Percentiles rank a stretch among this genome's conserved stretches.
Conservation (phyloP, 441 rosid species). For the Arabidopsis lyrata region DNA sequence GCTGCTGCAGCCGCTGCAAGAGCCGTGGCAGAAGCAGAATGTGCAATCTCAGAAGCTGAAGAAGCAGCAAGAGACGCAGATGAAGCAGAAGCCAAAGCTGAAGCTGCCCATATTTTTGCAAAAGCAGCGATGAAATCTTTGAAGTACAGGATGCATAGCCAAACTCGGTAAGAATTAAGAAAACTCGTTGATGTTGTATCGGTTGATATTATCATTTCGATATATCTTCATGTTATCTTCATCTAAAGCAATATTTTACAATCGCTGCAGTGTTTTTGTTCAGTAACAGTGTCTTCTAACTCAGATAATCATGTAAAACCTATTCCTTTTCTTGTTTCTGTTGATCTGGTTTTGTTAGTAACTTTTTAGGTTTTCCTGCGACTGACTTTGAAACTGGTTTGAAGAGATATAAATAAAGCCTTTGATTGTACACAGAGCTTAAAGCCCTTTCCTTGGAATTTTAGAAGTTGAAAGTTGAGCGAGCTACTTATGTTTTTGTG, state of each 20-base stretch:
- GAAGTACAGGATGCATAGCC: constrained; percentile 46
- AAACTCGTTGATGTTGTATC: background rate
- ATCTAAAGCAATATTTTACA: background rate
- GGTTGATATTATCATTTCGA: background rate
- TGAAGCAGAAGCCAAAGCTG: constrained; percentile 86
- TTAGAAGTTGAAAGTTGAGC: background rate
- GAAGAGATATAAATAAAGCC: background rate
- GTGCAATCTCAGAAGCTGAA: constrained; percentile 87
- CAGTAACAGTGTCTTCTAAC: constrained; percentile 26
- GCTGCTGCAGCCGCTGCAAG: constrained; percentile 90
- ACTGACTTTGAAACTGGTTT: constrained; percentile 22
- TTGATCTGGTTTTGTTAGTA: constrained; percentile 16
- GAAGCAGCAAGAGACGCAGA: constrained; percentile 86
- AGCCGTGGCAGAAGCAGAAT: constrained; percentile 91
- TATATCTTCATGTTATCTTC: background rate
- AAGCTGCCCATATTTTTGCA: constrained; percentile 75
- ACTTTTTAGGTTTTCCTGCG: constrained; percentile 3
- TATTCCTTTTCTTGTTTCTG: background rate
- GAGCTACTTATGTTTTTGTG: background rate
- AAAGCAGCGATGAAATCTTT: constrained; percentile 72
- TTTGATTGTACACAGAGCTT: background rate
- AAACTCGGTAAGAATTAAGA: constrained; percentile 21
- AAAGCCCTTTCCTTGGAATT: background rate
- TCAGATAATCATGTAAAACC: constrained; percentile 19
- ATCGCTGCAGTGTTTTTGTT: constrained; percentile 21